Evolutionary conservation across 2,329 filamentous ascomycete species (phyloP).

Genomic region (Paracoccidioides brasiliensis): DNA sequence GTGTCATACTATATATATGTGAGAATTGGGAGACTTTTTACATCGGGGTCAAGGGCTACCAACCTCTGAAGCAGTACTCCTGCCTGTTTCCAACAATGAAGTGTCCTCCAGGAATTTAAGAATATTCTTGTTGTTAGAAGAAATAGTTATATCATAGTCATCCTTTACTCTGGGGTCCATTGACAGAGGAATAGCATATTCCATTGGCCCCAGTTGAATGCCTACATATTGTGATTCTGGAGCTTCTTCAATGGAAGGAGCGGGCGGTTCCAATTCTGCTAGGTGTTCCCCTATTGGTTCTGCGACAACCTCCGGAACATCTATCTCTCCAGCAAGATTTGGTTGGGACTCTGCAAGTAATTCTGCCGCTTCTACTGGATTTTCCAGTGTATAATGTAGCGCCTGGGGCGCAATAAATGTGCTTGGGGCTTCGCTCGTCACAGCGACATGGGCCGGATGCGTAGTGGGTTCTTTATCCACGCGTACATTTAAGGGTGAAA

Average conservation of each 20-base stretch:
- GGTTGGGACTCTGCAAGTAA: conserved; percentile 2
- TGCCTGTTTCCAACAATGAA: neutral
- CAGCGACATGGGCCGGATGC: conserved; percentile 8
- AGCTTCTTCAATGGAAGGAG: conserved; percentile 12
- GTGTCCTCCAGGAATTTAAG: conserved; percentile 16
- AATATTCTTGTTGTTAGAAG: conserved; percentile 18
- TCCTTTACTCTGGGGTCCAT: conserved; percentile 34
- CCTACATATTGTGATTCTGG: conserved; percentile 16
- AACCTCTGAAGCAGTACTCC: neutral
- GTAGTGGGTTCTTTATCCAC: conserved; percentile 19
- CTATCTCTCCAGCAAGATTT: neutral
- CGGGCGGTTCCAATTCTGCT: neutral
- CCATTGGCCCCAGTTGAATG: conserved; percentile 25
- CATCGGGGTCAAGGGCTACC: neutral
- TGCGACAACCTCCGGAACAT: neutral
- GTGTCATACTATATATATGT: conserved; percentile 15
- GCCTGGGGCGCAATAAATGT: conserved; percentile 18
- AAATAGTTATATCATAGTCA: conserved; percentile 27
- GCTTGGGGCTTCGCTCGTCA: conserved; percentile 13
- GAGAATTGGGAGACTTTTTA: conserved; percentile 3
- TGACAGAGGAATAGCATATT: conserved; percentile 30
- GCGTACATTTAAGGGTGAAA: conserved; percentile 25
- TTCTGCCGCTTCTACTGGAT: conserved; percentile 1
- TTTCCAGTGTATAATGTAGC: conserved; percentile 13
- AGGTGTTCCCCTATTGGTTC: neutral